phyloP scores from a whole-genome alignment of 768 basidiomycete genomes.

The button mushroom (Agaricus bisporus) region DNA sequence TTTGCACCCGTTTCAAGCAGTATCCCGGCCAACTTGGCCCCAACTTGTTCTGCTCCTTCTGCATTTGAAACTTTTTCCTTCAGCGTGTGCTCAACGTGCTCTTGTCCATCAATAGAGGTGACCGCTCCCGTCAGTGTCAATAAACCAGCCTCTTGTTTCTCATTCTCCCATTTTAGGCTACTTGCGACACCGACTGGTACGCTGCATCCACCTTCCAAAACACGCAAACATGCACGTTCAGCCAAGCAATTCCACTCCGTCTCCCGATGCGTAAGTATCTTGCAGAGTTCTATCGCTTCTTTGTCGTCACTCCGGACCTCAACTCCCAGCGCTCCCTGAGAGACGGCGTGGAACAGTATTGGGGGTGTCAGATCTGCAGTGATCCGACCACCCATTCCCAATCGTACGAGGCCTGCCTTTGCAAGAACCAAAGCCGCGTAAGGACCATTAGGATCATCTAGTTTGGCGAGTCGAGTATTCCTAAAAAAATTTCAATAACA shows the following conservation, averaged over 20 bases:
- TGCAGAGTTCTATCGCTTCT: conserved; percentile 56
- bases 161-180: conserved; percentile 28
- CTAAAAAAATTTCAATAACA: conserved; percentile 26
- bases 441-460: conserved; percentile 75
- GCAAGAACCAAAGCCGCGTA: conserved; percentile 91
- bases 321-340: conserved; percentile 87
- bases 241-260: conserved; percentile 76
- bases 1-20: conserved; percentile 70
- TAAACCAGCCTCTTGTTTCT: conserved; percentile 10
- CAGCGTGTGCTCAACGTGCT: conserved; percentile 65
- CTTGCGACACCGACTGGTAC: conserved; percentile 88
- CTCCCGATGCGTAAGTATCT: conserved; percentile 64
- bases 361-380: conserved; percentile 72
- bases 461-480: conserved; percentile 86
- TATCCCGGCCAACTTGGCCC: conserved; percentile 54
- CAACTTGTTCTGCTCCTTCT: conserved; percentile 64
- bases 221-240: conserved; percentile 84
- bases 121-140: conserved; percentile 77
- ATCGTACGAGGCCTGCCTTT: conserved; percentile 82
- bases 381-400: conserved; percentile 69
- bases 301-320: conserved; percentile 73
- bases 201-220: conserved; percentile 94
- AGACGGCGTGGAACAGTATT: conserved; percentile 80
- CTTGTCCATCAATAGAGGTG: conserved; percentile 70
- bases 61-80: conserved; percentile 41